Conservation (phyloP, 2,329 filamentous ascomycete species). For the Drechslerella stenobrocha region DNA sequence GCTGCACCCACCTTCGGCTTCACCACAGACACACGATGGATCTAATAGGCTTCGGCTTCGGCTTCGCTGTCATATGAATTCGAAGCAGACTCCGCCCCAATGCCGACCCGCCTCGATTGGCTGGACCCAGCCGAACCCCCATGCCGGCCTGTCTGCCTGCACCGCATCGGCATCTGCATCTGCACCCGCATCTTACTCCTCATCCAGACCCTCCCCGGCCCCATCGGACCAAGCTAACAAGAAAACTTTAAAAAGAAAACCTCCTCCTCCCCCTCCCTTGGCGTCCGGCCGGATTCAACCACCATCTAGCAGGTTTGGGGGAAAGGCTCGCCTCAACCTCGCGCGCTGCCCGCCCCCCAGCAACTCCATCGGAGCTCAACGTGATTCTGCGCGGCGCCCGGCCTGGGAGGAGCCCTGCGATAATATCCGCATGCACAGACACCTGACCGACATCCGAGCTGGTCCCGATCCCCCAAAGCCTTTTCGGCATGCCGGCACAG, state of each 20-base stretch:
- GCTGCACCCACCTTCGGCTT: no score
- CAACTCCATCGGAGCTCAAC: constrained; percentile 9
- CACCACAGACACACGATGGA: no score
- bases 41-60: constrained; percentile 21
- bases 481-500: neutral
- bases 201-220: neutral
- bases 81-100: constrained; percentile 35
- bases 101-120: constrained; percentile 24
- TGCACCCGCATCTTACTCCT: constrained; percentile 4
- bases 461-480: neutral
- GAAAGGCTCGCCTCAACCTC: neutral
- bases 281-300: constrained; percentile 1
- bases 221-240: no score
- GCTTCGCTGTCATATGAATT: constrained; percentile 14
- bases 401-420: neutral
- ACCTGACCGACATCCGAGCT: neutral
- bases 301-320: neutral
- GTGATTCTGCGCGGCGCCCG: neutral
- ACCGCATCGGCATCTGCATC: constrained; percentile 21
- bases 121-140: constrained; percentile 1
- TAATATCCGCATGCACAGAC: neutral
- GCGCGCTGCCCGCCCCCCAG: neutral
- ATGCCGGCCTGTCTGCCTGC: constrained; percentile 39
- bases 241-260: neutral
- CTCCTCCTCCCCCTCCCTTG: no score